These are phyloP conservation scores for Alternaria sp. DNA, from an alignment of 2,329 filamentous ascomycete species.

Conservation along the genomic window DNA sequence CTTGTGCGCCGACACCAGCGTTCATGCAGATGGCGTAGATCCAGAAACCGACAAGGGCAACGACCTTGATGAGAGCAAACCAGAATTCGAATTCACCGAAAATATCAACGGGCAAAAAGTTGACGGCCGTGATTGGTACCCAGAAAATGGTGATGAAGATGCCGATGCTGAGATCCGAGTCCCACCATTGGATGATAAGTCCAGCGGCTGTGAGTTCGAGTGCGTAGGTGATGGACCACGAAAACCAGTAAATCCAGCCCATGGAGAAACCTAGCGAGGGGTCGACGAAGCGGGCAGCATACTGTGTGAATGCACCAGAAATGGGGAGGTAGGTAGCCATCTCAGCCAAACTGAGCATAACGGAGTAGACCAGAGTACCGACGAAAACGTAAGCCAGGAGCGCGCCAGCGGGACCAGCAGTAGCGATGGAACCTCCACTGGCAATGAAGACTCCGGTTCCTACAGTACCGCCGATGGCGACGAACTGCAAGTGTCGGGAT, in stretches of 20 bases:
- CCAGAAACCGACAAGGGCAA: conserved; percentile 76
- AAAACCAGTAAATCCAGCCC: conserved; percentile 86
- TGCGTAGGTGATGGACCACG: conserved; percentile 74
- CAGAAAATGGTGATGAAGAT: conserved; percentile 79
- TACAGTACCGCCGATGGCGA: conserved; percentile 53
- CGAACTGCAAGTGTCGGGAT: conserved; percentile 48
- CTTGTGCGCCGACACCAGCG: conserved; percentile 69
- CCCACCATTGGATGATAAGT: conserved; percentile 79
- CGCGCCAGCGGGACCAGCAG: conserved; percentile 56
- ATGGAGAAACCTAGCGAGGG: conserved; percentile 76
- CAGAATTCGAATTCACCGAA: conserved; percentile 83
- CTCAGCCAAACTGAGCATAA: conserved; percentile 70
- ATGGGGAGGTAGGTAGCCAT: conserved; percentile 81
- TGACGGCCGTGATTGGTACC: conserved; percentile 69
- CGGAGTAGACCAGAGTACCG: conserved; percentile 74
- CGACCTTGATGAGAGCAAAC: conserved; percentile 77
- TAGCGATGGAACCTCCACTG: conserved; percentile 55
- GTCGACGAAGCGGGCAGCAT: conserved; percentile 76
- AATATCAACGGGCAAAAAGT: conserved; percentile 73
- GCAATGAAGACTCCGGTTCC: conserved; percentile 63
- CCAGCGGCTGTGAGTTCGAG: conserved; percentile 76
- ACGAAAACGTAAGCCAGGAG: conserved; percentile 58
- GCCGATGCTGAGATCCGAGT: conserved; percentile 65
- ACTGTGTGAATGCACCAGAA: conserved; percentile 76
- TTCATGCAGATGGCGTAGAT: conserved; percentile 79